Percentiles rank a stretch among this genome's conserved stretches.
Evolutionary conservation across 768 basidiomycete genomes (phyloP).

Genomic region (Daedaleopsis nitida): DNA sequence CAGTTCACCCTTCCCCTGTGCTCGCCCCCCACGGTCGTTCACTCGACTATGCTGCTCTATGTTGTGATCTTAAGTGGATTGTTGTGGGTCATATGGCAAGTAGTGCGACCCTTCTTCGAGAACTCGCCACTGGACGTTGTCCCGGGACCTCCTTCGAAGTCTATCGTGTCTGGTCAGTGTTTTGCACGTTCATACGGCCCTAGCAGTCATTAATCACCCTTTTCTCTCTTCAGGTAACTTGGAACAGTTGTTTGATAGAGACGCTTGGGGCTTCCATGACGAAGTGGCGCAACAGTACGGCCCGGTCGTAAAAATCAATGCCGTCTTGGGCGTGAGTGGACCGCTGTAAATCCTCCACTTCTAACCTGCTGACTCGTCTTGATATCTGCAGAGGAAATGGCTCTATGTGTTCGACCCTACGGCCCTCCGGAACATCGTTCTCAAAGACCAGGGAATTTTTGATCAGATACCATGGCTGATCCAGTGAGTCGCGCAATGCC

Average conservation of each 20-base stretch:
- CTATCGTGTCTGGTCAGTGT: slow-evolving; percentile 14
- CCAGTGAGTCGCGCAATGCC: slow-evolving; percentile 3
- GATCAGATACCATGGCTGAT: slow-evolving; percentile 24
- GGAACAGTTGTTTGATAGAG: slow-evolving; percentile 16
- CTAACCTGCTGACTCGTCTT: too few relatives aligned
- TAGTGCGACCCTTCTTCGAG: slow-evolving; percentile 9
- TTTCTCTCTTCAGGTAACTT: slow-evolving; percentile 16
- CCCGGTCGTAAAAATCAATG: slow-evolving; percentile 22
- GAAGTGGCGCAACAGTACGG: slow-evolving; percentile 20
- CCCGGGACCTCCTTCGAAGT: slow-evolving; percentile 15
- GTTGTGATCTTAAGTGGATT: background rate
- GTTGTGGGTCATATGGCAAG: slow-evolving; percentile 16
- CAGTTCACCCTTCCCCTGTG: too few relatives aligned
- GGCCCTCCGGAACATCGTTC: slow-evolving; percentile 25
- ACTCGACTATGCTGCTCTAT: slow-evolving; percentile 6
- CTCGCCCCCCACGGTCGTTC: too few relatives aligned
- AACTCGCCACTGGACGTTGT: slow-evolving; percentile 17
- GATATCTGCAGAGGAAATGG: slow-evolving; percentile 18
- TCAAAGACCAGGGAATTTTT: slow-evolving; percentile 29
- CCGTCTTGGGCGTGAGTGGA: slow-evolving; percentile 15
- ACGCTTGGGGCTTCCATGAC: slow-evolving; percentile 21
- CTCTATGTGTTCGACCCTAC: slow-evolving; percentile 28
- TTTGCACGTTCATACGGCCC: too few relatives aligned
- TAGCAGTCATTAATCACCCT: background rate
- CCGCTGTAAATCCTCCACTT: background rate